These are phyloP conservation scores for Botryotinia calthae DNA, from an alignment of 2,329 filamentous ascomycete genomes.

Conservation along the genomic window DNA sequence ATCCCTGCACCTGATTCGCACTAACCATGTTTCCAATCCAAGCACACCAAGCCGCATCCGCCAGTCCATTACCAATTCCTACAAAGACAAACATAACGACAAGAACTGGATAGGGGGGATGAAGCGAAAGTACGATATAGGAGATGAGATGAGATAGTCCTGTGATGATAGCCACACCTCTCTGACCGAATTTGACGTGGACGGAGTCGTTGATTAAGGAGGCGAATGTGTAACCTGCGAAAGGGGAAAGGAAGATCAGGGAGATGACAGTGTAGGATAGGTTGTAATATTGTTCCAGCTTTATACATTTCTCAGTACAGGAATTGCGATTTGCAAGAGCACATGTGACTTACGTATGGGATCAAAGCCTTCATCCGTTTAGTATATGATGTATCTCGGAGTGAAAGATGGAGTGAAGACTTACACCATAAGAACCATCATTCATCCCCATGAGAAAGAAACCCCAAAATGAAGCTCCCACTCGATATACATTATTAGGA, in stretches of 20 bases:
- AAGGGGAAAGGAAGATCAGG: slow-evolving; percentile 64
- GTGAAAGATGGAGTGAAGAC: slow-evolving; percentile 15
- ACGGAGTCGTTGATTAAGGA: slow-evolving; percentile 64
- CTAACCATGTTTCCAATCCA: slow-evolving; percentile 64
- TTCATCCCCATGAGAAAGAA: slow-evolving; percentile 55
- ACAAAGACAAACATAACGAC: slow-evolving; percentile 63
- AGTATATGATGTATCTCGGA: neutral
- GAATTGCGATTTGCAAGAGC: no score
- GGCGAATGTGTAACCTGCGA: slow-evolving; percentile 61
- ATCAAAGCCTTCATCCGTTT: slow-evolving; percentile 44
- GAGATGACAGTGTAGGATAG: slow-evolving; percentile 63
- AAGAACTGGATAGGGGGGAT: slow-evolving; percentile 67
- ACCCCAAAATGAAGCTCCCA: slow-evolving; percentile 56
- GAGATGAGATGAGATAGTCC: slow-evolving; percentile 26
- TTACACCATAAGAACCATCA: slow-evolving; percentile 26
- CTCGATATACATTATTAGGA: slow-evolving; percentile 56
- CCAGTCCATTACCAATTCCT: slow-evolving; percentile 69
- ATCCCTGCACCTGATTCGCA: slow-evolving; percentile 70
- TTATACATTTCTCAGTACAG: neutral
- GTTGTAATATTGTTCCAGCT: slow-evolving; percentile 50
- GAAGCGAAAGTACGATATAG: slow-evolving; percentile 50
- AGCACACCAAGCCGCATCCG: slow-evolving; percentile 59
- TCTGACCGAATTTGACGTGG: slow-evolving; percentile 57
- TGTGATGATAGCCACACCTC: slow-evolving; percentile 47
- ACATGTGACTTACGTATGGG: slow-evolving; percentile 37